Conservation (phyloP, 176 grass and related monocot genomes). For the Echinochloa phyllopogon region DNA sequence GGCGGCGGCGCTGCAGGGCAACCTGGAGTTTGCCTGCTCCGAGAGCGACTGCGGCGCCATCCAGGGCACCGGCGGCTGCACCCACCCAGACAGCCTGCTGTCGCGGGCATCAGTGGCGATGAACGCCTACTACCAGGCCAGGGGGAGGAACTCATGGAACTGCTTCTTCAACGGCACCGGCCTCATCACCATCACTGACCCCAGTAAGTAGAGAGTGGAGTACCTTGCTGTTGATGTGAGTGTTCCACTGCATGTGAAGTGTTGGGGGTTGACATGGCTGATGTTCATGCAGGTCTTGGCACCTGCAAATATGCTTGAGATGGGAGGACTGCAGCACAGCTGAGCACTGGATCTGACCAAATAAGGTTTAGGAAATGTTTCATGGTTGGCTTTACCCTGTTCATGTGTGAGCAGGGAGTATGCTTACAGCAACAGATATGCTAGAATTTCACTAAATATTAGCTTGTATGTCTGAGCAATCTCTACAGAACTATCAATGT, state of each 20-base stretch:
- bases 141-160: constrained; percentile 63
- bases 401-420: background rate
- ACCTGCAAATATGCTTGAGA: constrained; percentile 50
- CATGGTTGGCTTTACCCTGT: background rate
- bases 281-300: constrained; percentile 41
- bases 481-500: background rate
- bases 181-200: constrained; percentile 57
- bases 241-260: background rate
- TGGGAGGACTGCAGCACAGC: background rate
- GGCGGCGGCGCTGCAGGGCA: constrained; percentile 32
- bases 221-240: background rate
- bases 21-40: constrained; percentile 64
- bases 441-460: background rate
- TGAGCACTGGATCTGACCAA: background rate
- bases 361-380: constrained; percentile 2
- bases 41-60: constrained; percentile 51
- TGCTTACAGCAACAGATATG: constrained; percentile 19
- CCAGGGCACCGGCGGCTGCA: constrained; percentile 40
- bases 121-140: constrained; percentile 63
- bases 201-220: constrained; percentile 40
- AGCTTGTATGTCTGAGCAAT: background rate
- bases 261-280: background rate
- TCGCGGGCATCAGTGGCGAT: constrained; percentile 45
- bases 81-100: background rate
- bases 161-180: constrained; percentile 68